Evolutionary conservation across 2,329 filamentous ascomycete species (phyloP).

Genomic region (Camptophora hylomeconis): DNA sequence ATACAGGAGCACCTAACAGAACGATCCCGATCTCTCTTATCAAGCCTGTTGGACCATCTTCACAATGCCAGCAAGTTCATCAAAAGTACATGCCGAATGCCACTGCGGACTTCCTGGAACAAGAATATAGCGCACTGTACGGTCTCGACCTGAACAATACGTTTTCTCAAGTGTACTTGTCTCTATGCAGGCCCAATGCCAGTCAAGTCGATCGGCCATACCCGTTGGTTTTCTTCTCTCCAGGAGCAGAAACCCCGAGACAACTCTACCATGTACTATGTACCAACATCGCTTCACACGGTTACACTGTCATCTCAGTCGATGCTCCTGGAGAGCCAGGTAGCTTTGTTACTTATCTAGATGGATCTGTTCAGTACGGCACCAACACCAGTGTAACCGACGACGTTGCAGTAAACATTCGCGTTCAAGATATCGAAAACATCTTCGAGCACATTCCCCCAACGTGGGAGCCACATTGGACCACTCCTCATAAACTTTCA

Average conservation of each 20-base stretch:
- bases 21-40: too few species aligned
- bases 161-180: too few species aligned
- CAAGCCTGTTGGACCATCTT: too few species aligned
- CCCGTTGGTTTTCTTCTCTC: constrained; percentile 24
- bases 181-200: too few species aligned
- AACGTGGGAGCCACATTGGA: too few species aligned
- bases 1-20: too few species aligned
- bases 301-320: constrained; percentile 22
- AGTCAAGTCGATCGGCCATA: constrained; percentile 14
- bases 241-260: constrained; percentile 19
- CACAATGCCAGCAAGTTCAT: too few species aligned
- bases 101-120: constrained; percentile 18
- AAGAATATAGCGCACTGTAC: constrained; percentile 10
- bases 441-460: constrained; percentile 8
- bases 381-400: constrained; percentile 6
- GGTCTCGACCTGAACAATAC: constrained; percentile 18
- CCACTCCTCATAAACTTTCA: too few species aligned
- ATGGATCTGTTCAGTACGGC: constrained; percentile 8
- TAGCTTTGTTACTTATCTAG: constrained; percentile 16
- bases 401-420: too few species aligned
- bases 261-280: constrained; percentile 21
- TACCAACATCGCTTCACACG: constrained; percentile 22
- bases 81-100: constrained; percentile 22
- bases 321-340: constrained; percentile 16
- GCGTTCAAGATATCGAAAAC: constrained; percentile 9